phyloP scores from a whole-genome alignment of 2,329 filamentous ascomycete genomes.

The Trichophaea hybrida region DNA sequence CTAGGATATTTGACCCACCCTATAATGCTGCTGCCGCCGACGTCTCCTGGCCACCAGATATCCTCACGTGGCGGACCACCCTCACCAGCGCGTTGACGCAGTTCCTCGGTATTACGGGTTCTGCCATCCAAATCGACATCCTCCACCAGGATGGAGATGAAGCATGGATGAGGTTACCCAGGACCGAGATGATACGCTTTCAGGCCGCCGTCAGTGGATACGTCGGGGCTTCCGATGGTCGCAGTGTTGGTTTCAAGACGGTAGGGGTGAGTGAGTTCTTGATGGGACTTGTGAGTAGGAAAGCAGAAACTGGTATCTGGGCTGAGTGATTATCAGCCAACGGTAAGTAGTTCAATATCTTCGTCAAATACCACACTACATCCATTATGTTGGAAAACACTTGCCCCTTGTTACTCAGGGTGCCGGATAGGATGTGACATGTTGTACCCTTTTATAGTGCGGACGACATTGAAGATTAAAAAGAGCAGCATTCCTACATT shows the following conservation, averaged over 20 bases:
- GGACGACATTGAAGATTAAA: not conserved
- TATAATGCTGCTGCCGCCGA: slow-evolving; percentile 12
- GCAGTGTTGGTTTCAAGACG: slow-evolving; percentile 22
- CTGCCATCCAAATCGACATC: slow-evolving; percentile 54
- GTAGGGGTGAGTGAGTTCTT: slow-evolving; percentile 23
- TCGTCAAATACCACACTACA: not conserved
- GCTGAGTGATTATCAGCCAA: not conserved
- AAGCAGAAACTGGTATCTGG: slow-evolving; percentile 16
- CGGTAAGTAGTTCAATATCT: not conserved
- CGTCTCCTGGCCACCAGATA: slow-evolving; percentile 23
- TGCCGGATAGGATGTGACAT: too few relatives aligned
- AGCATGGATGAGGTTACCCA: slow-evolving; percentile 52
- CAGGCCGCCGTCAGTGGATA: slow-evolving; percentile 53
- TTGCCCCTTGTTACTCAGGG: too few relatives aligned
- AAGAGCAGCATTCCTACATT: slow-evolving; percentile 24
- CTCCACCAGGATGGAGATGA: slow-evolving; percentile 44
- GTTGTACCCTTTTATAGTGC: not conserved
- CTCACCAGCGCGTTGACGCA: slow-evolving; percentile 45
- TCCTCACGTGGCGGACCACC: slow-evolving; percentile 26
- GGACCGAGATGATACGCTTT: slow-evolving; percentile 45
- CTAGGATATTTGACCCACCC: slow-evolving; percentile 25
- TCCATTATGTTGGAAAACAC: not conserved
- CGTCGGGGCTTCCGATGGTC: slow-evolving; percentile 35
- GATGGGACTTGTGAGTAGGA: slow-evolving; percentile 24
- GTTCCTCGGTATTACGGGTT: slow-evolving; percentile 56